A percentile compares a stretch with the other conserved stretches of the same genome.
Conservation (phyloP, 176 grass and related monocot species). For the Elaeis guineensis region DNA sequence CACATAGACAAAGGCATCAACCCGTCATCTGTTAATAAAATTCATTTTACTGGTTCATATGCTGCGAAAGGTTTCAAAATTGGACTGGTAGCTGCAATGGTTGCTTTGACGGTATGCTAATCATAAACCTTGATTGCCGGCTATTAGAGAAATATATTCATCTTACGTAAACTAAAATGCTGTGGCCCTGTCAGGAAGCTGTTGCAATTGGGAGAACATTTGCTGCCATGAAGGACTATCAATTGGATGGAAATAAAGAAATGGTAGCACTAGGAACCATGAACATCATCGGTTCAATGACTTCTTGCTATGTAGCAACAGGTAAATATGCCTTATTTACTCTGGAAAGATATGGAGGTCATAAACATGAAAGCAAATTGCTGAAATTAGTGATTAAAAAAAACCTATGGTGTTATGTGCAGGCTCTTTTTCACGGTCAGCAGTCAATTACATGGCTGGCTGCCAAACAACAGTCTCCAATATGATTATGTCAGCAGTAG, state of each 20-base stretch:
- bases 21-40: conserved; percentile 66
- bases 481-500: conserved; percentile 76
- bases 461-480: conserved; percentile 77
- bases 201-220: conserved; percentile 97
- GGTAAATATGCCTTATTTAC: conserved; percentile 20
- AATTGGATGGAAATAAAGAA: conserved; percentile 95
- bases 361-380: too few relatives aligned
- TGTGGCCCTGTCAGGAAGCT: conserved; percentile 49
- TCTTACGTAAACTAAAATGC: background rate
- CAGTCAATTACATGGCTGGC: conserved; percentile 94
- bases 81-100: conserved; percentile 54
- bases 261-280: conserved; percentile 95
- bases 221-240: conserved; percentile 85
- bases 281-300: conserved; percentile 89
- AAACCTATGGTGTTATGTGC: conserved; percentile 4
- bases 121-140: background rate
- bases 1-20: conserved; percentile 71
- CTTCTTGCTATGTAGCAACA: conserved; percentile 87
- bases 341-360: too few relatives aligned
- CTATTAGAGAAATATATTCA: too few relatives aligned
- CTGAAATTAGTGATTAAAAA: too few relatives aligned
- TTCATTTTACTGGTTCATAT: conserved; percentile 65
- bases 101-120: conserved; percentile 66
- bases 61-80: conserved; percentile 87
- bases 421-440: conserved; percentile 96